Conservation (phyloP, 179 eudicot genomes). For the Camellia oleifera region DNA sequence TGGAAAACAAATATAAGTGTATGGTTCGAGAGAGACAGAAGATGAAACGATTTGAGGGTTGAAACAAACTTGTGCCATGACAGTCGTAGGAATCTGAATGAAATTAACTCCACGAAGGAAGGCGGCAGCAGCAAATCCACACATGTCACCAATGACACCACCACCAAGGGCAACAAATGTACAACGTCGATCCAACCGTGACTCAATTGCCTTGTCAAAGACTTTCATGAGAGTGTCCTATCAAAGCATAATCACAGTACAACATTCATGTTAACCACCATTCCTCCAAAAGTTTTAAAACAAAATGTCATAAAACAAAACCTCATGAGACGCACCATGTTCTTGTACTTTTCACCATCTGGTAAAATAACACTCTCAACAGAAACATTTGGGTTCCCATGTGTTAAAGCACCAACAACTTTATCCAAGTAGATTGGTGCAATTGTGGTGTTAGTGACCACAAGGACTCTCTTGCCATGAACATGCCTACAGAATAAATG, state of each 20-base stretch:
- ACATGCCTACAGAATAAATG: conserved; percentile 58
- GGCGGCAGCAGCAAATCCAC: conserved; percentile 96
- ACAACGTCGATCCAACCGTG: conserved; percentile 82
- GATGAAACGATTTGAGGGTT: conserved; percentile 1
- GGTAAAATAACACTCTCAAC: conserved; percentile 89
- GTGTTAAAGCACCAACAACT: conserved; percentile 76
- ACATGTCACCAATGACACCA: conserved; percentile 99
- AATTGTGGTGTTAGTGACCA: conserved; percentile 91
- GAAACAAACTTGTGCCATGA: conserved; percentile 85
- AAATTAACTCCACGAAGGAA: conserved; percentile 95
- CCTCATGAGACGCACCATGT: conserved; percentile 65
- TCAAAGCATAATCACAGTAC: conserved; percentile 2
- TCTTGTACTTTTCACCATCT: conserved; percentile 87
- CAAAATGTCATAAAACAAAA: neutral
- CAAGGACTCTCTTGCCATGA: conserved; percentile 88
- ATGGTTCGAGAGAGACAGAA: neutral
- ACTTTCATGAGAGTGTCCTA: conserved; percentile 92
- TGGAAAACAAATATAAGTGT: neutral
- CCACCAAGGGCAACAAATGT: conserved; percentile 99
- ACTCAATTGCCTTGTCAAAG: conserved; percentile 94
- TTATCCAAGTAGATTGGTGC: conserved; percentile 90
- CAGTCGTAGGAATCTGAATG: conserved; percentile 97
- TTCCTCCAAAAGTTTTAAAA: neutral
- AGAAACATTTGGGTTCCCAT: conserved; percentile 70
- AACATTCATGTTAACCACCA: conserved; percentile 6